These are phyloP conservation scores for Blastobotrys buckinghamii DNA, from an alignment of 1,139 yeast species.

Conservation along the genomic window DNA sequence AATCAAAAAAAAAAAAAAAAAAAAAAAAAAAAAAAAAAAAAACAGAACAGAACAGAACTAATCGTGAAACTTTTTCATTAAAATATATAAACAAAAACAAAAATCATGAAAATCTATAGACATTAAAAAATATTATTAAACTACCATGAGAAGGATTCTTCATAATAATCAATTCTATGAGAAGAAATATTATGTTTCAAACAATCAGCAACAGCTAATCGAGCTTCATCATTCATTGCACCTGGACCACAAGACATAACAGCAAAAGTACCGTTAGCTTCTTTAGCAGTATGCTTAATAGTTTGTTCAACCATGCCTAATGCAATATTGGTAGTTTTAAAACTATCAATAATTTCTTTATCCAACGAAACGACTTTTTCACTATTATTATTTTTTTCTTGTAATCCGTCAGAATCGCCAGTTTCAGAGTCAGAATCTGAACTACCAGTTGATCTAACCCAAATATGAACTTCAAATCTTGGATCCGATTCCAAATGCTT, in stretches of 20 bases:
- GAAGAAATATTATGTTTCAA: background rate
- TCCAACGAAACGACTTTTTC: background rate
- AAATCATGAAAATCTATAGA: background rate
- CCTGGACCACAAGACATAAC: conserved; percentile 24
- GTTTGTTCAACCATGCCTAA: background rate
- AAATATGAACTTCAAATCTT: conserved; percentile 11
- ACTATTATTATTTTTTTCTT: background rate
- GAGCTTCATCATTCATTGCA: conserved; percentile 26
- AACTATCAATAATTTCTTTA: background rate
- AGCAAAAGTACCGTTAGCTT: conserved; percentile 10
- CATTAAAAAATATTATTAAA: background rate
- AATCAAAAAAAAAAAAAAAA: no score
- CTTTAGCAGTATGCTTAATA: background rate
- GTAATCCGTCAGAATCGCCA: no score
- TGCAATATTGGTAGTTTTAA: background rate
- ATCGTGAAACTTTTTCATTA: background rate
- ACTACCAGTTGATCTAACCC: conserved; percentile 2
- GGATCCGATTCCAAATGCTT: conserved; percentile 9
- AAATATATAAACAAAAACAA: background rate
- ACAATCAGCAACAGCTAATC: conserved; percentile 37
- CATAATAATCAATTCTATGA: conserved; percentile 33
- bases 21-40: no score
- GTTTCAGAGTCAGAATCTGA: background rate
- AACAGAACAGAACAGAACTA: no score
- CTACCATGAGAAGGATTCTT: conserved; percentile 36